Conservation (phyloP, 1,284 basidiomycete genomes). For the Tilletia walkeri region DNA sequence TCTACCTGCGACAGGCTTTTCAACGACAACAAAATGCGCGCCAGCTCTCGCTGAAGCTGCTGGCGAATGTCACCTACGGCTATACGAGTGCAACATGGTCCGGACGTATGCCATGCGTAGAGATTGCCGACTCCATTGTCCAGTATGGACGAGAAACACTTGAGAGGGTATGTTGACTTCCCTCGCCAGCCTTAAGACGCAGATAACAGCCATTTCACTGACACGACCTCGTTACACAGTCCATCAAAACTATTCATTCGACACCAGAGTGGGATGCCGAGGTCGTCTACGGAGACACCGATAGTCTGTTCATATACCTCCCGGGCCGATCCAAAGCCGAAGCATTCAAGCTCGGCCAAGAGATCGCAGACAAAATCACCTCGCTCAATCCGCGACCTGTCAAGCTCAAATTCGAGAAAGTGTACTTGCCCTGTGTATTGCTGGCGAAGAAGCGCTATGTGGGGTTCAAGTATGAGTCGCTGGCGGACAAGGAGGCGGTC, state of each 20-base stretch:
- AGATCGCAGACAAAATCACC: slow-evolving; percentile 86
- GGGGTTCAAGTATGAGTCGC: slow-evolving; percentile 86
- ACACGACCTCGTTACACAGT: slow-evolving; percentile 60
- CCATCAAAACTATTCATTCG: slow-evolving; percentile 76
- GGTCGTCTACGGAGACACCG: slow-evolving; percentile 98
- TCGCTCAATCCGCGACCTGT: slow-evolving; percentile 82
- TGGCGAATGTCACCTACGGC: slow-evolving; percentile 67
- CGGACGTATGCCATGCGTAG: slow-evolving; percentile 95
- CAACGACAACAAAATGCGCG: slow-evolving; percentile 49
- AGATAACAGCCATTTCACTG: slow-evolving; percentile 17
- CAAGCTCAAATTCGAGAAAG: slow-evolving; percentile 97
- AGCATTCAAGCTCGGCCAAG: slow-evolving; percentile 85
- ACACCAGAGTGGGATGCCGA: slow-evolving; percentile 81
- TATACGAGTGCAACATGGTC: slow-evolving; percentile 92
- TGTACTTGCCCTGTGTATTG: slow-evolving; percentile 87
- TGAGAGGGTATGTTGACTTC: slow-evolving; percentile 66
- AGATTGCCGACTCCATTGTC: slow-evolving; percentile 96
- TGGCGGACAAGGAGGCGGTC: slow-evolving; percentile 72
- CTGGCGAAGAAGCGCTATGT: slow-evolving; percentile 97
- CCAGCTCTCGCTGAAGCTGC: slow-evolving; percentile 46
- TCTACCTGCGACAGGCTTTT: slow-evolving; percentile 25
- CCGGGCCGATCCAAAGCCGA: slow-evolving; percentile 85
- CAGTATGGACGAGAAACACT: slow-evolving; percentile 92
- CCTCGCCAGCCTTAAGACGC: slow-evolving; percentile 39
- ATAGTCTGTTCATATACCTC: slow-evolving; percentile 87